phyloP scores from a whole-genome alignment of 2,329 filamentous ascomycete genomes.

The Rhexocercosporidium sp. region DNA sequence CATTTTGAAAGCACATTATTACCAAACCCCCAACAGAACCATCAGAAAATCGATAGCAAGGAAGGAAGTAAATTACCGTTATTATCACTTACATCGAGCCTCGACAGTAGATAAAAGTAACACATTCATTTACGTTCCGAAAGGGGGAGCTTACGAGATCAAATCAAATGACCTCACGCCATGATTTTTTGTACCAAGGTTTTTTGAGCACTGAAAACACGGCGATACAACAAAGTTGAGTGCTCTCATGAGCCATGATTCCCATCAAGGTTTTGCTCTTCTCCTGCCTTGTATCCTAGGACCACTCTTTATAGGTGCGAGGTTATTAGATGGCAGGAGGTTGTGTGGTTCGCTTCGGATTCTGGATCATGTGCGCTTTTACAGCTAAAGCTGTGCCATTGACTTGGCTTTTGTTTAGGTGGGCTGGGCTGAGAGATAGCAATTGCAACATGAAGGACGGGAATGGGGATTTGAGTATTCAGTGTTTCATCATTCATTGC shows the following conservation, averaged over 20 bases:
- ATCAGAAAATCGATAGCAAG: too few species aligned
- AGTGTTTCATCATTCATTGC: neutral
- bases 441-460: too few species aligned
- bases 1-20: too few species aligned
- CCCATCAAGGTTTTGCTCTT: conserved; percentile 50
- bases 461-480: neutral
- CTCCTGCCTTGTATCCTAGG: conserved; percentile 75
- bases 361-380: neutral
- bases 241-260: conserved; percentile 44
- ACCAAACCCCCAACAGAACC: too few species aligned
- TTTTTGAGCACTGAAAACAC: conserved; percentile 33
- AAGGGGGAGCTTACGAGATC: neutral
- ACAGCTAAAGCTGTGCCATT: neutral
- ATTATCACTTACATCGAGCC: too few species aligned
- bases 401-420: neutral
- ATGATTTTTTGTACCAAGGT: neutral
- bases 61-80: too few species aligned
- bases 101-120: too few species aligned
- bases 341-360: neutral
- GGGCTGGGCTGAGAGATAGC: too few species aligned
- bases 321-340: conserved; percentile 76
- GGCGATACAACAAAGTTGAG: conserved; percentile 28
- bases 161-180: neutral
- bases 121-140: neutral
- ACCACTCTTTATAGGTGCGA: conserved; percentile 57